Conservation (phyloP, 345 rosid species). For the Eutrema yunnanense region DNA sequence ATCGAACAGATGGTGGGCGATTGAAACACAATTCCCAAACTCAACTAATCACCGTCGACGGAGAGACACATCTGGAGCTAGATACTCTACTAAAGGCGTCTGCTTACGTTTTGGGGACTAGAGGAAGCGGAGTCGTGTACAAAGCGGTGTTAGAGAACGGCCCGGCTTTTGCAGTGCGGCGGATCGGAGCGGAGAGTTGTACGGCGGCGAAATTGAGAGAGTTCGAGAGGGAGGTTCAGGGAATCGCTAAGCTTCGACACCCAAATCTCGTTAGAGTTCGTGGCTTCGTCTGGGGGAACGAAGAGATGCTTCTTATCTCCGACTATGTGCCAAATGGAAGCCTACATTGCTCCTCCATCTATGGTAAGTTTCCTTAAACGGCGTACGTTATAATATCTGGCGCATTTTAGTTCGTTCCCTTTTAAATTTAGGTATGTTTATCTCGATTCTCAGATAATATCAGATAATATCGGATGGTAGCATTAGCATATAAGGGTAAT, state of each 20-base stretch:
- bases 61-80: slow-evolving; percentile 58
- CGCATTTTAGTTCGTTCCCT: not conserved
- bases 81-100: slow-evolving; percentile 78
- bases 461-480: no score
- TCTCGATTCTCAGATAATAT: no score
- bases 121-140: slow-evolving; percentile 57
- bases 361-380: slow-evolving; percentile 39
- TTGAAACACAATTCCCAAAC: slow-evolving; percentile 27
- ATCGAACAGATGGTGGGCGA: slow-evolving; percentile 19
- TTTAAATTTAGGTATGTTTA: not conserved
- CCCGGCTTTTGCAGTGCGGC: slow-evolving; percentile 61
- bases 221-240: slow-evolving; percentile 56
- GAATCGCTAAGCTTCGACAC: slow-evolving; percentile 56
- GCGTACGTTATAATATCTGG: not conserved
- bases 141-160: slow-evolving; percentile 79
- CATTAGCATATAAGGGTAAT: no score
- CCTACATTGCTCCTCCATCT: slow-evolving; percentile 39
- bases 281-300: slow-evolving; percentile 79
- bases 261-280: slow-evolving; percentile 63
- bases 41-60: slow-evolving; percentile 51
- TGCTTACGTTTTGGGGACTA: slow-evolving; percentile 68
- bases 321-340: slow-evolving; percentile 71
- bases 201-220: slow-evolving; percentile 41
- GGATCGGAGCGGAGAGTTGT: slow-evolving; percentile 65
- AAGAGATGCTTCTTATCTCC: slow-evolving; percentile 81